A percentile compares a stretch with the other conserved stretches of the same genome.
Conservation (phyloP, 2,329 filamentous ascomycete species). For the Mycosphaerella sp. region DNA sequence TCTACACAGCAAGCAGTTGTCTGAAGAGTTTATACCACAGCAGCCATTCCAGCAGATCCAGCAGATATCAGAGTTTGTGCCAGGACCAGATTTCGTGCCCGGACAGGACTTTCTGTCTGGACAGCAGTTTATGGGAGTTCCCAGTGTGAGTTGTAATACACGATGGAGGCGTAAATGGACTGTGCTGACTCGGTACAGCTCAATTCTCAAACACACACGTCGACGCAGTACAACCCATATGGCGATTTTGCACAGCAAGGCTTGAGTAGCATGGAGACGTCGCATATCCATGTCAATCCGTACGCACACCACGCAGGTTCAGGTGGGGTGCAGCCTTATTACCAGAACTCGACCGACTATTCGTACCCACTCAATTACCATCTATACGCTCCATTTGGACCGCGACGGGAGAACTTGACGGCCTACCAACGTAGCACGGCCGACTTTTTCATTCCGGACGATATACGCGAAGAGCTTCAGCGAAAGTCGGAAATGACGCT, state of each 20-base stretch:
- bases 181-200: conserved; percentile 11
- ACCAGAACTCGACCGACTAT: conserved; percentile 51
- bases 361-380: conserved; percentile 73
- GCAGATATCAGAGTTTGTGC: conserved; percentile 44
- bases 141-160: conserved; percentile 27
- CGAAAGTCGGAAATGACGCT: conserved; percentile 79
- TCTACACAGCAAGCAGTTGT: conserved; percentile 42
- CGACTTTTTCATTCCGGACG: conserved; percentile 87
- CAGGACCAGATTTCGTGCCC: background rate
- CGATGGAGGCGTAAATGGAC: background rate
- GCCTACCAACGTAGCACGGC: conserved; percentile 81
- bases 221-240: conserved; percentile 34
- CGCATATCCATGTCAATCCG: conserved; percentile 50
- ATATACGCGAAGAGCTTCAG: conserved; percentile 79
- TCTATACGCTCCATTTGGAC: conserved; percentile 79
- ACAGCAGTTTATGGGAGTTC: conserved; percentile 49
- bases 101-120: conserved; percentile 46
- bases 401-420: conserved; percentile 72
- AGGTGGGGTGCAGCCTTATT: conserved; percentile 60
- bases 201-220: conserved; percentile 27
- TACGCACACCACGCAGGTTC: conserved; percentile 66
- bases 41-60: conserved; percentile 37
- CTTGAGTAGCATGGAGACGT: conserved; percentile 27
- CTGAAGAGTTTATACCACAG: conserved; percentile 37
- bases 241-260: conserved; percentile 34